Base-by-base conservation (phyloP, 2,329 filamentous ascomycete genomes). In the Aureobasidium sp. region DNA sequence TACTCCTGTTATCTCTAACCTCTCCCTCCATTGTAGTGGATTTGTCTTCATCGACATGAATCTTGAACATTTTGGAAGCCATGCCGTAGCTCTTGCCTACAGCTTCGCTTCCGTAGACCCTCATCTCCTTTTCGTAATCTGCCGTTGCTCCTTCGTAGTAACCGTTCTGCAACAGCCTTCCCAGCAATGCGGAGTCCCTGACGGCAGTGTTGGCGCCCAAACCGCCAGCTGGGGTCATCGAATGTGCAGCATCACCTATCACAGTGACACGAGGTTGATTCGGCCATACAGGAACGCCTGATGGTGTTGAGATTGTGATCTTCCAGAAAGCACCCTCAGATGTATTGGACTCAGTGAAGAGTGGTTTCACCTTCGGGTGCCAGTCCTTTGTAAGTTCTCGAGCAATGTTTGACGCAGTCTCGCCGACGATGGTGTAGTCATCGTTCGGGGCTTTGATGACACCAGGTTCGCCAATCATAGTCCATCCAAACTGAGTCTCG, bases 311-410 rank as follows among this genome's bases (percentile, higher is more conserved):
- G 66, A 83, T 87, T 1, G 84, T 86, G 52, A 87, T 86, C 67
- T 86, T 87, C 83, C 84, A 87, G 66, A 87, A 87, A 0, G 85
- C 84, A 0, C 84, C 81, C 65, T 87, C 82, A 0, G 71, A 65
- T 61, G 79, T 80, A 5, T 74, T 69, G 81, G 86, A 86, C 39
- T 84, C 67, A 6, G 86, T 82, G 63, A 87, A 81, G 0, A 87
- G 71, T 1, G 83, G 78, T 68, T 76, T 79, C 50, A 87, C 72
- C 2, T 79, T 76, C 13, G 80, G 75, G 68, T 85, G 77, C 85
- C 84, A 87, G 37, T 81, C 69, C 17, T 73, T 69, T 0, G 82
- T 80, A 0, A 87, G 70, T 0, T 71, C 68, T 69, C 81, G 82
- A n/a, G 84, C 83, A 1, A 87, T 78, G 5, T 81, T 75, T 0